Conservation (phyloP, 192 early-diverging fungal species). For the Coemansia sp. region DNA sequence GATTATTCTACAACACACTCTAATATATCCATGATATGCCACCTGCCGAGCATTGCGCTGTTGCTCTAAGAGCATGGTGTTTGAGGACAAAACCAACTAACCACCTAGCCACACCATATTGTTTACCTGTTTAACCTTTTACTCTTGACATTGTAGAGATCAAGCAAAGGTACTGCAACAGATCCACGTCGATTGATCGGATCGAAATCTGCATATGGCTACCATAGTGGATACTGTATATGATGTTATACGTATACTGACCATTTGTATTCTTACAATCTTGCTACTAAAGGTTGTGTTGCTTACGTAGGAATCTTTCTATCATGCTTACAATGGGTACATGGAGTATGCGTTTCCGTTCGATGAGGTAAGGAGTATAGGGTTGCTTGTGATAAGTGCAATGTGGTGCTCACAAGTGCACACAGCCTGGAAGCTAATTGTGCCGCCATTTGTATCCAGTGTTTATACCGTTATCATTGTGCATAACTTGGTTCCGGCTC, state of each 20-base stretch:
- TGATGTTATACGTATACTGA: background rate
- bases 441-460: too few species aligned
- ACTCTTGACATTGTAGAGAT: conserved; percentile 6
- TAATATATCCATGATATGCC: background rate
- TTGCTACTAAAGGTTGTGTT: background rate
- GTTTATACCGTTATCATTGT: too few species aligned
- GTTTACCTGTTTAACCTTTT: too few species aligned
- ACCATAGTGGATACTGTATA: too few species aligned
- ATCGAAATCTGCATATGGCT: too few species aligned
- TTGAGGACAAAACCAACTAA: too few species aligned
- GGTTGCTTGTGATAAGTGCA: background rate
- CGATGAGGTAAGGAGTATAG: conserved; percentile 62
- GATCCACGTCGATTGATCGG: too few species aligned
- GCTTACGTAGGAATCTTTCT: conserved; percentile 55
- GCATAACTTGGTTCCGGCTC: background rate
- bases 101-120: too few species aligned
- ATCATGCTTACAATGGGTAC: conserved; percentile 79
- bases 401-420: too few species aligned
- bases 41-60: too few species aligned
- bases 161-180: conserved; percentile 14
- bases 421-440: too few species aligned
- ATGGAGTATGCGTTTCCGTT: conserved; percentile 82
- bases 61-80: too few species aligned
- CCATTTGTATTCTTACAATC: background rate
- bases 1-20: background rate